phyloP scores from a whole-genome alignment of 257 asterid species.

The Solanum corneliomulleri region DNA sequence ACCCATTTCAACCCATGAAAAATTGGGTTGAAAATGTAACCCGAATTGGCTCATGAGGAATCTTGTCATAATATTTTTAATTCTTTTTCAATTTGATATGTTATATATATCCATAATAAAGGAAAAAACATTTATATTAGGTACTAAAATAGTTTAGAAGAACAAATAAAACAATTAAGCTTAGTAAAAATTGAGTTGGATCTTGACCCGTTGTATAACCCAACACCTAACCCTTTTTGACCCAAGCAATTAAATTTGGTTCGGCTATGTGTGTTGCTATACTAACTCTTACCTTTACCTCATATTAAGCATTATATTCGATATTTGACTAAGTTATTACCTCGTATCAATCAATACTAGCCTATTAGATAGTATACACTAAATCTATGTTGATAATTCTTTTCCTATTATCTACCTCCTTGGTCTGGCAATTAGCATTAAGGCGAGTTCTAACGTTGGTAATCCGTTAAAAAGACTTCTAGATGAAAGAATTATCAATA shows the following conservation, averaged over 20 bases:
- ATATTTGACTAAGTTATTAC: no score
- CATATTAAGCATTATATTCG: no score
- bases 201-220: not conserved
- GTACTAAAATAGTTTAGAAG: not conserved
- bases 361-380: no score
- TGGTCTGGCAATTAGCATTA: no score
- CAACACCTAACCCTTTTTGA: not conserved
- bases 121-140: not conserved
- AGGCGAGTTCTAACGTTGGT: no score
- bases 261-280: no score
- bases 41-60: not conserved
- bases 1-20: not conserved
- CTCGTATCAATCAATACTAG: no score
- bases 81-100: not conserved
- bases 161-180: not conserved
- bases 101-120: not conserved
- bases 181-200: not conserved
- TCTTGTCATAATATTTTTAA: not conserved
- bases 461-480: no score
- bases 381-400: no score
- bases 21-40: not conserved
- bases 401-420: no score
- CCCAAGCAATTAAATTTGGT: not conserved
- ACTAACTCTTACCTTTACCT: no score
- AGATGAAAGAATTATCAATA: no score